Conservation (phyloP, 305 asterid species). For the Rubia tinctorum region DNA sequence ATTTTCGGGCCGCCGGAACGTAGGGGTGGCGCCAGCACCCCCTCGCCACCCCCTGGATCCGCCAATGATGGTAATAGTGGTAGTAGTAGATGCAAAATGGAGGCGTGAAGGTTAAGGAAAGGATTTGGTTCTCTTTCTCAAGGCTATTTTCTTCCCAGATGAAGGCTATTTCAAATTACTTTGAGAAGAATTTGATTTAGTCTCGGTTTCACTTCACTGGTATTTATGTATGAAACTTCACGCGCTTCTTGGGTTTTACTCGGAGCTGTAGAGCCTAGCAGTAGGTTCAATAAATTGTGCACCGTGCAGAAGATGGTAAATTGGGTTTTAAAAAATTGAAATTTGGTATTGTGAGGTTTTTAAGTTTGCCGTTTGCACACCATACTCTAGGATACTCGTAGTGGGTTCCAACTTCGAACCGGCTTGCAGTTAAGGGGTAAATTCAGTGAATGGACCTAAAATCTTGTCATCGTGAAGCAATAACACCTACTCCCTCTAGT, state of each 20-base stretch:
- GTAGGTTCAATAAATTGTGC: background rate
- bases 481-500: too few relatives aligned
- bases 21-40: too few relatives aligned
- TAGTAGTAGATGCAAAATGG: conserved; percentile 25
- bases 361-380: background rate
- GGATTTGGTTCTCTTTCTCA: conserved; percentile 49
- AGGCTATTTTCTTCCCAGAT: conserved; percentile 29
- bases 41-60: too few relatives aligned
- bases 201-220: background rate
- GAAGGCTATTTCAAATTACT: too few relatives aligned
- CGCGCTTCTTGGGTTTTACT: background rate
- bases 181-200: too few relatives aligned
- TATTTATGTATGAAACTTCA: background rate
- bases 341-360: background rate
- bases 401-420: background rate
- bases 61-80: too few relatives aligned
- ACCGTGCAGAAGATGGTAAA: background rate
- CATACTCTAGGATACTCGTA: background rate
- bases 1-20: too few relatives aligned
- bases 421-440: background rate
- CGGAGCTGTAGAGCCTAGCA: background rate
- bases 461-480: background rate
- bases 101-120: conserved; percentile 65
- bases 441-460: background rate
- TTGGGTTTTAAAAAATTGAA: background rate